Evolutionary conservation across 2,329 filamentous ascomycete species (phyloP).

Genomic region (Fusarium tupiense): DNA sequence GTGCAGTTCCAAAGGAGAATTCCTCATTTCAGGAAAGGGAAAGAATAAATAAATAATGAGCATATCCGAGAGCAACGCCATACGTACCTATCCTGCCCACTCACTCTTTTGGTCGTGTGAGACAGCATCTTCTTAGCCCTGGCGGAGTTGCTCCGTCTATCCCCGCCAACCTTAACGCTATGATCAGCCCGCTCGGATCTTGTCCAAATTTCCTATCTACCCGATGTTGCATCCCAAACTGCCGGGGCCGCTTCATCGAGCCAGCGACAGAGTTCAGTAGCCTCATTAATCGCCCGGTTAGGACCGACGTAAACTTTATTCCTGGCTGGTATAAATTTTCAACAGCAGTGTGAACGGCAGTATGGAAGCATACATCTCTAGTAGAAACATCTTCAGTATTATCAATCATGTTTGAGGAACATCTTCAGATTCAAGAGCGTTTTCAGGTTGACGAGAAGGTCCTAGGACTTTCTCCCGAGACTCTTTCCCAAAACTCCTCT

Average conservation of each 20-base stretch:
- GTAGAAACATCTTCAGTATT: fast-evolving
- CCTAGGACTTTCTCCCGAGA: neutral
- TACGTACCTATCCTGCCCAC: neutral
- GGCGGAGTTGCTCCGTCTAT: neutral
- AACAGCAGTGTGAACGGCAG: neutral
- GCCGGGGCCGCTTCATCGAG: neutral
- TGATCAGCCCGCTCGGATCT: neutral
- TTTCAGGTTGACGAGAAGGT: neutral
- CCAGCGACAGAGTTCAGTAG: neutral
- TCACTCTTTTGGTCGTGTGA: neutral
- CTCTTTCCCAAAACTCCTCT: neutral
- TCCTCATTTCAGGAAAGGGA: neutral
- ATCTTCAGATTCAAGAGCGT: neutral
- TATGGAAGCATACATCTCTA: fast-evolving
- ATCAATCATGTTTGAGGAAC: neutral
- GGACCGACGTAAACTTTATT: neutral
- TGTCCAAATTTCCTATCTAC: neutral
- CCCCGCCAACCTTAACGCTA: neutral
- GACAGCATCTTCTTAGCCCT: neutral
- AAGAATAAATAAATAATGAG: too few relatives aligned
- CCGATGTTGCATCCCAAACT: neutral
- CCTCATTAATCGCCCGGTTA: neutral
- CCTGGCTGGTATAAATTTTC: neutral
- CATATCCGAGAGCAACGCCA: neutral
- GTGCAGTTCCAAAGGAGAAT: fast-evolving